Percentiles rank a stretch among this genome's conserved stretches.
Conservation (phyloP, 495 filamentous ascomycete species). For the Aspergillus baeticus region DNA sequence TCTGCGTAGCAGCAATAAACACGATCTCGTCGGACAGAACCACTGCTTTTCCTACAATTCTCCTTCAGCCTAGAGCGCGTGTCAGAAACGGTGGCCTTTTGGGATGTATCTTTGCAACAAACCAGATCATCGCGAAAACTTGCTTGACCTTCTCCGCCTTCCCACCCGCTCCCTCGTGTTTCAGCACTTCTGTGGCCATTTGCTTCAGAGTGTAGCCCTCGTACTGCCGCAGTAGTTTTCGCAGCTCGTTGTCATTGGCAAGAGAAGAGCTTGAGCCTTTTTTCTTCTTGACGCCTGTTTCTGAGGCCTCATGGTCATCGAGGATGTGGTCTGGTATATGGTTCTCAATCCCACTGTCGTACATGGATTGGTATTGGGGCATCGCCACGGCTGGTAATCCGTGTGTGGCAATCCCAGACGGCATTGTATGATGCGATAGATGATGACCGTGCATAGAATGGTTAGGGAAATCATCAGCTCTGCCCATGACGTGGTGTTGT, state of each 20-base stretch:
- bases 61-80: constrained; percentile 66
- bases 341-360: constrained; percentile 65
- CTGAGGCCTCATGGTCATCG: constrained; percentile 65
- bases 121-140: constrained; percentile 98
- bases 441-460: constrained; percentile 48
- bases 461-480: constrained; percentile 44
- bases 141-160: constrained; percentile 94
- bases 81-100: constrained; percentile 15
- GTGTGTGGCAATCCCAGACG: constrained; percentile 27
- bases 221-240: constrained; percentile 76
- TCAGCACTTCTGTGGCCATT: constrained; percentile 76
- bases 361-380: constrained; percentile 58
- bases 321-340: constrained; percentile 59
- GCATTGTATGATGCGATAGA: constrained; percentile 40
- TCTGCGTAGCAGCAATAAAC: constrained; percentile 93
- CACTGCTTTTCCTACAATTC: constrained; percentile 75
- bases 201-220: constrained; percentile 73
- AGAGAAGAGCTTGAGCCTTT: constrained; percentile 68
- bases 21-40: constrained; percentile 83
- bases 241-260: constrained; percentile 88
- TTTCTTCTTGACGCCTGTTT: constrained; percentile 62
- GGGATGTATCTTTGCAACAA: constrained; percentile 23
- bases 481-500: constrained; percentile 47
- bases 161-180: constrained; percentile 64
- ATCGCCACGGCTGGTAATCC: constrained; percentile 34